A percentile compares a stretch with the other conserved stretches of the same genome.
phyloP scores from a whole-genome alignment of 2,329 filamentous ascomycete species.

The Penicillium frequentans region DNA sequence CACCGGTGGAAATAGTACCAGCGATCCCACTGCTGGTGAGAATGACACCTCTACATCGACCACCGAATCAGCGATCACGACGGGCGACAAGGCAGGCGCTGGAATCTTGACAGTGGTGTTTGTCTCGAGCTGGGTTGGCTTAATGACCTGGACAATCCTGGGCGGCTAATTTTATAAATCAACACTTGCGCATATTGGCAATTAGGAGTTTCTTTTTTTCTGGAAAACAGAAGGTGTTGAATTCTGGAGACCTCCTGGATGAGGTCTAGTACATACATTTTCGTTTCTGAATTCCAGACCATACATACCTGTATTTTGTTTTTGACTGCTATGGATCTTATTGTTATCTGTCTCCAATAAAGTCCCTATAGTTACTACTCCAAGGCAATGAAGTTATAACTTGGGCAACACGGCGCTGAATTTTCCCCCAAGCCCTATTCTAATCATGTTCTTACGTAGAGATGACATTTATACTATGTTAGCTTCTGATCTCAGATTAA shows the following conservation, averaged over 20 bases:
- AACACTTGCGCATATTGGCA: neutral
- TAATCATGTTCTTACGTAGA: too few species aligned
- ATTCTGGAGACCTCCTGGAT: neutral
- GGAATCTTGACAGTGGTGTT: conserved; percentile 38
- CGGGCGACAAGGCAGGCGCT: conserved; percentile 39
- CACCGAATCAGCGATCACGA: conserved; percentile 17
- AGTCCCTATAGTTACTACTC: too few species aligned
- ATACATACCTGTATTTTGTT: neutral
- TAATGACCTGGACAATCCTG: conserved; percentile 35
- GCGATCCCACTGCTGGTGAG: conserved; percentile 38
- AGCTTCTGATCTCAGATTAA: too few species aligned
- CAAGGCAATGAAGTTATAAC: too few species aligned
- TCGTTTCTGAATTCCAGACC: neutral
- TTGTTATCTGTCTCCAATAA: too few species aligned
- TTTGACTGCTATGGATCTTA: neutral
- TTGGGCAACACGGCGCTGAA: too few species aligned
- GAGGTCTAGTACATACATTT: neutral
- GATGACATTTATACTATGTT: too few species aligned
- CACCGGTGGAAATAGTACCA: conserved; percentile 58
- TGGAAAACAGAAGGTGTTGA: neutral
- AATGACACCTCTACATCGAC: conserved; percentile 5
- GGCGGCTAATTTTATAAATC: conserved; percentile 15
- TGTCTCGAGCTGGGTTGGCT: conserved; percentile 27
- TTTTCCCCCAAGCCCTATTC: too few species aligned
- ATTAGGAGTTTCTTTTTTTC: neutral